Percentiles rank a stretch among this genome's conserved stretches.
phyloP scores from a whole-genome alignment of 768 basidiomycete species.

The Leccinum sublutescens region DNA sequence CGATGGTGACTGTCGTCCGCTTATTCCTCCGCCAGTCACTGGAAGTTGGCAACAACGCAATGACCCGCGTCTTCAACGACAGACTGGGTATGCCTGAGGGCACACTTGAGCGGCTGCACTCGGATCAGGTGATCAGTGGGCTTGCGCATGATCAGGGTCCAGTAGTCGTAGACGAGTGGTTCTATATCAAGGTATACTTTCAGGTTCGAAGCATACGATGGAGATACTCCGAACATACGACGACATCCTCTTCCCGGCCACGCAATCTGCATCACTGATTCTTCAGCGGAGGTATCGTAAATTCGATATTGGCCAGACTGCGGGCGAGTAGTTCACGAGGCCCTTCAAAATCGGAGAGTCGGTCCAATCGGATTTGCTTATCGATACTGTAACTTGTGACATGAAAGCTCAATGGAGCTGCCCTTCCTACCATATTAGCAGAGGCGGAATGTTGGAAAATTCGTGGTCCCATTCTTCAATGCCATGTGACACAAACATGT shows the following conservation, averaged over 20 bases:
- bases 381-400: background rate
- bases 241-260: constrained; percentile 50
- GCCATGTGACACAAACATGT: background rate
- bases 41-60: constrained; percentile 45
- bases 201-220: background rate
- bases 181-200: constrained; percentile 54
- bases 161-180: constrained; percentile 44
- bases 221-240: background rate
- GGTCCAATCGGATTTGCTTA: background rate
- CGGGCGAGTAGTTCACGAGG: constrained; percentile 41
- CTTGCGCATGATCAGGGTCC: constrained; percentile 56
- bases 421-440: too few relatives aligned
- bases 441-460: too few relatives aligned
- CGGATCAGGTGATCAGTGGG: constrained; percentile 45
- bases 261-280: constrained; percentile 61
- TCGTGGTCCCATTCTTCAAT: background rate
- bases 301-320: constrained; percentile 36
- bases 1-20: constrained; percentile 47
- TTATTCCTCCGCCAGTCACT: constrained; percentile 60
- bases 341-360: constrained; percentile 39
- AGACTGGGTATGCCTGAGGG: constrained; percentile 53
- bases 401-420: background rate
- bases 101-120: constrained; percentile 43
- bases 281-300: constrained; percentile 55
- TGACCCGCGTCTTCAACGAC: constrained; percentile 57